Percentiles rank a stretch among this genome's conserved stretches.
Conservation (phyloP, 495 filamentous ascomycete genomes). For the Aspergillus coremiiformis region DNA sequence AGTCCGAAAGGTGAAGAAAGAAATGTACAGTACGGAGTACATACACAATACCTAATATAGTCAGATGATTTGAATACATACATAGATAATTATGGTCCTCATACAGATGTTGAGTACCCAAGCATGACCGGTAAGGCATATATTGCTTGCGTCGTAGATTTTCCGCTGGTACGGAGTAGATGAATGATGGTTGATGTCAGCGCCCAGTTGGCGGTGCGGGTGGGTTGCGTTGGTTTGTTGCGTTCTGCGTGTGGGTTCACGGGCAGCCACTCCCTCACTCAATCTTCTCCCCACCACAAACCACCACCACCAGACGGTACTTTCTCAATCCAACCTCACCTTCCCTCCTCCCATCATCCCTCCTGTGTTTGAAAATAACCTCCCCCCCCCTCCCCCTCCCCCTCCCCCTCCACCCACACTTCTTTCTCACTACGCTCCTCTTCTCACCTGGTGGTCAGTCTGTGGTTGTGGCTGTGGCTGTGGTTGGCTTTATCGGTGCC, state of each 20-base stretch:
- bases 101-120: too few relatives aligned
- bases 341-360: slow-evolving; percentile 7
- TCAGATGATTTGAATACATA: too few relatives aligned
- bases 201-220: slow-evolving; percentile 9
- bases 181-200: slow-evolving; percentile 28
- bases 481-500: slow-evolving; percentile 1
- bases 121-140: too few relatives aligned
- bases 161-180: not conserved
- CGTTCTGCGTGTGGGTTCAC: slow-evolving; percentile 14
- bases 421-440: slow-evolving; percentile 4
- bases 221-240: slow-evolving; percentile 6
- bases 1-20: too few relatives aligned
- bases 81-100: too few relatives aligned
- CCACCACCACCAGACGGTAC: slow-evolving; percentile 10
- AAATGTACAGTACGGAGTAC: too few relatives aligned
- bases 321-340: slow-evolving; percentile 19
- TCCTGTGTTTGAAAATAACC: not conserved
- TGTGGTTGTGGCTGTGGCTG: slow-evolving; percentile 12
- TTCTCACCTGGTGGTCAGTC: slow-evolving; percentile 7
- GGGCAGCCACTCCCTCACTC: slow-evolving; percentile 18
- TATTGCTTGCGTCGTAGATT: too few relatives aligned
- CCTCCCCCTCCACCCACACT: slow-evolving; percentile 9
- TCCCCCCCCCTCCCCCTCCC: slow-evolving; percentile 10
- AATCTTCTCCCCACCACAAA: slow-evolving; percentile 12
- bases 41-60: too few relatives aligned